Conservation (phyloP, 192 early-diverging fungal genomes). For the Coemansia furcata region DNA sequence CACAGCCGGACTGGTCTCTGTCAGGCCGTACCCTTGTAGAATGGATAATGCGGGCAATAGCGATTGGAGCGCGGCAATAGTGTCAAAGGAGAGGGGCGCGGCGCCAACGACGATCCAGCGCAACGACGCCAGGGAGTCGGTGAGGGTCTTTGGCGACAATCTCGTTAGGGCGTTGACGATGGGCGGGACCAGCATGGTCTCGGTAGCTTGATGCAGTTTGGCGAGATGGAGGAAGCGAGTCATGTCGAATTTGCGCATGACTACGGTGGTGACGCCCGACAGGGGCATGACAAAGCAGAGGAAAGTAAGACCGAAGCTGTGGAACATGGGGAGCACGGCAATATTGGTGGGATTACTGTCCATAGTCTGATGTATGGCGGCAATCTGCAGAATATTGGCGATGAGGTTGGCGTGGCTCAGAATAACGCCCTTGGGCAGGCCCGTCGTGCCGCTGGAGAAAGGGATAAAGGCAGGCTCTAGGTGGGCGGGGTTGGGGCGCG, state of each 20-base stretch:
- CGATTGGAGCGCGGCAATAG: slow-evolving; percentile 35
- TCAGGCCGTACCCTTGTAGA: slow-evolving; percentile 58
- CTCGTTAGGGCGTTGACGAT: slow-evolving; percentile 68
- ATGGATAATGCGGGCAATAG: slow-evolving; percentile 49
- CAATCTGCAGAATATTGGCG: slow-evolving; percentile 54
- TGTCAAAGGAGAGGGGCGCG: too few relatives aligned
- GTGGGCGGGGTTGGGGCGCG: background rate
- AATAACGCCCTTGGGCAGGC: slow-evolving; percentile 76
- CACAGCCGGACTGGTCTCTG: slow-evolving; percentile 33
- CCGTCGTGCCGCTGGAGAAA: slow-evolving; percentile 40
- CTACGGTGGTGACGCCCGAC: slow-evolving; percentile 42
- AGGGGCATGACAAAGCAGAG: slow-evolving; percentile 24
- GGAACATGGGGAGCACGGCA: slow-evolving; percentile 60
- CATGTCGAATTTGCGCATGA: slow-evolving; percentile 72
- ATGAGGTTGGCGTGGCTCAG: slow-evolving; percentile 76
- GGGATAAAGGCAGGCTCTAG: slow-evolving; percentile 9
- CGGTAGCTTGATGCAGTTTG: slow-evolving; percentile 60
- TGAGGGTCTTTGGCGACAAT: slow-evolving; percentile 55
- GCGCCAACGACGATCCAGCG: slow-evolving; percentile 66
- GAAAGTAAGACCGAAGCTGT: slow-evolving; percentile 60
- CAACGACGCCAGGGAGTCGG: slow-evolving; percentile 66
- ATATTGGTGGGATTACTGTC: background rate
- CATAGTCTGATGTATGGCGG: background rate
- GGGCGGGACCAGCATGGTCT: slow-evolving; percentile 62
- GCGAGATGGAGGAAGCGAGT: slow-evolving; percentile 57